Conservation (phyloP, 352 stramenopile genomes). For the Pilasporangium apinafurcum region DNA sequence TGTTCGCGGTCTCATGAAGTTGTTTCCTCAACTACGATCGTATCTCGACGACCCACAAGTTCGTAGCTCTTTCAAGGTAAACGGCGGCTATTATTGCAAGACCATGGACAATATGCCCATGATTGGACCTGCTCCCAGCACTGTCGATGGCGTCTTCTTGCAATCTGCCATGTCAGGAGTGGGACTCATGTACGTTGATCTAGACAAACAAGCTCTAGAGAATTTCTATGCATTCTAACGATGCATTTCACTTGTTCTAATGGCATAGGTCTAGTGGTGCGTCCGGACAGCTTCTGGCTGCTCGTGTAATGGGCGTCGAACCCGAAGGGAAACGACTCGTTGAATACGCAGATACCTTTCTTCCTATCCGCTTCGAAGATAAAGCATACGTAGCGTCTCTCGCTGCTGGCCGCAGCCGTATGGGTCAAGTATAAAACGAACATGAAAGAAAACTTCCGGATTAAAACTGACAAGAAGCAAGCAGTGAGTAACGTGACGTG, state of each 20-base stretch:
- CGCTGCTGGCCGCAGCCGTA: constrained; percentile 26
- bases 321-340: constrained; percentile 34
- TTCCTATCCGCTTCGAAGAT: constrained; percentile 61
- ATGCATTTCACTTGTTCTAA: not conserved
- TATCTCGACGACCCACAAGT: constrained; percentile 53
- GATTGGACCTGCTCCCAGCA: constrained; percentile 53
- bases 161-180: constrained; percentile 71
- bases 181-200: constrained; percentile 61
- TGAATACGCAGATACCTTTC: constrained; percentile 40
- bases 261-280: constrained; percentile 50
- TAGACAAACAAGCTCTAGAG: too few species aligned
- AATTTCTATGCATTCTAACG: not conserved
- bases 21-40: constrained; percentile 59
- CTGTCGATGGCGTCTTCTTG: constrained; percentile 54
- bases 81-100: constrained; percentile 79
- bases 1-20: constrained; percentile 38
- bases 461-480: too few species aligned
- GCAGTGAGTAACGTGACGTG: too few species aligned
- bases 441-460: too few species aligned
- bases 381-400: constrained; percentile 51
- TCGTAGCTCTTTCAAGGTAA: constrained; percentile 59
- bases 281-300: constrained; percentile 54
- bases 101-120: constrained; percentile 69
- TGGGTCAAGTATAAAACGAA: constrained; percentile 67
- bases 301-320: constrained; percentile 52